phyloP scores from a whole-genome alignment of 176 grass and related monocot species.

The Zoysia japonica region DNA sequence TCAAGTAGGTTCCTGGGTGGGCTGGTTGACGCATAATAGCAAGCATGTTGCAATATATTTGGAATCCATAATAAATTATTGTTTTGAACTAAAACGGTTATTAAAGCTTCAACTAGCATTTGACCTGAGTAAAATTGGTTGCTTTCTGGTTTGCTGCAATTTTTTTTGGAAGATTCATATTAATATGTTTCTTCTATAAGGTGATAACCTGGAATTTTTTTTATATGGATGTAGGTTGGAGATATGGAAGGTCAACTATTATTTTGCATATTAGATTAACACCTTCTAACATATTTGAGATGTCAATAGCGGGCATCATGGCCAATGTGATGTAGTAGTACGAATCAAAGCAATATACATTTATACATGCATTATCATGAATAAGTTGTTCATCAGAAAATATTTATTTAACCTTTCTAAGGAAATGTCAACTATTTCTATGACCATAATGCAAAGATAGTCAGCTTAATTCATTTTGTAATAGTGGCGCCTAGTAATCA shows the following conservation, averaged over 20 bases:
- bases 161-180: not conserved
- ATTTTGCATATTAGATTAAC: not conserved
- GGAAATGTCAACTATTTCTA: conserved; percentile 42
- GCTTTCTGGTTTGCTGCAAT: too few relatives aligned
- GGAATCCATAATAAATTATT: too few relatives aligned
- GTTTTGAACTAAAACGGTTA: not conserved
- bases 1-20: too few relatives aligned
- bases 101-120: not conserved
- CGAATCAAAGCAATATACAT: not conserved
- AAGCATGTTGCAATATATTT: not conserved
- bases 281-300: not conserved
- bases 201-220: not conserved
- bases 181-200: not conserved
- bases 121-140: not conserved
- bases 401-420: not conserved
- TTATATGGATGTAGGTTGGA: not conserved
- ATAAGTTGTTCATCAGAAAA: not conserved
- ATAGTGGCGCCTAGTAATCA: not conserved
- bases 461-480: conserved; percentile 31
- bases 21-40: not conserved
- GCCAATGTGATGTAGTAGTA: not conserved
- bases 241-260: conserved; percentile 29
- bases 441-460: not conserved
- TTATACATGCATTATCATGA: not conserved
- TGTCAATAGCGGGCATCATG: not conserved